phyloP scores from a whole-genome alignment of 805 yeast species.

The Candida alai region DNA sequence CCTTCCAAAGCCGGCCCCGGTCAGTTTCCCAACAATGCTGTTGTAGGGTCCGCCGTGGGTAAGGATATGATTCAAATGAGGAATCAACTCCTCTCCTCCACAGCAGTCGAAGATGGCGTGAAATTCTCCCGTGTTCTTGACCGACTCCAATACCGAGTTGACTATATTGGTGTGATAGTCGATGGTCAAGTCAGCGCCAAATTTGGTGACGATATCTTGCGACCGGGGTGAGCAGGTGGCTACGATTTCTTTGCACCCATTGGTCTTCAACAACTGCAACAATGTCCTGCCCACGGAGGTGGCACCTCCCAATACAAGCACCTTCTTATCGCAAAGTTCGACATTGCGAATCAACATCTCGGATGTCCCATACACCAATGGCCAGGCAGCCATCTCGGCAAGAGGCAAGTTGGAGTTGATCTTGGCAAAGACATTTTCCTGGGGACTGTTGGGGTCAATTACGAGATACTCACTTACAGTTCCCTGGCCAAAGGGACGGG shows the following conservation, averaged over 20 bases:
- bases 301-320: conserved; percentile 70
- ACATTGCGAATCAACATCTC: conserved; percentile 30
- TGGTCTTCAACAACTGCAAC: conserved; percentile 51
- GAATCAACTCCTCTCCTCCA: conserved; percentile 53
- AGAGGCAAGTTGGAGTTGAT: conserved; percentile 45
- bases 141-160: conserved; percentile 32
- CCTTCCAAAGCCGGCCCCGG: conserved; percentile 10
- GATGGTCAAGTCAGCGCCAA: conserved; percentile 58
- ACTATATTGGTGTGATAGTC: conserved; percentile 47
- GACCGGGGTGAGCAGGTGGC: conserved; percentile 54
- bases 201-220: conserved; percentile 33
- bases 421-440: conserved; percentile 7
- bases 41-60: conserved; percentile 48
- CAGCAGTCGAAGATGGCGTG: conserved; percentile 64
- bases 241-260: conserved; percentile 47
- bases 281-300: conserved; percentile 62
- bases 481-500: conserved; percentile 26
- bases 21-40: conserved; percentile 56
- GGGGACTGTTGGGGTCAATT: conserved; percentile 29
- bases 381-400: conserved; percentile 63
- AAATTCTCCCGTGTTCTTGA: conserved; percentile 37
- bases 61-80: conserved; percentile 38
- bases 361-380: conserved; percentile 66
- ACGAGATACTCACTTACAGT: conserved; percentile 46
- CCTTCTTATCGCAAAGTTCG: conserved; percentile 41